Base-by-base conservation (phyloP, 108 stramenopile species). In the Skeletonema menzelii region DNA sequence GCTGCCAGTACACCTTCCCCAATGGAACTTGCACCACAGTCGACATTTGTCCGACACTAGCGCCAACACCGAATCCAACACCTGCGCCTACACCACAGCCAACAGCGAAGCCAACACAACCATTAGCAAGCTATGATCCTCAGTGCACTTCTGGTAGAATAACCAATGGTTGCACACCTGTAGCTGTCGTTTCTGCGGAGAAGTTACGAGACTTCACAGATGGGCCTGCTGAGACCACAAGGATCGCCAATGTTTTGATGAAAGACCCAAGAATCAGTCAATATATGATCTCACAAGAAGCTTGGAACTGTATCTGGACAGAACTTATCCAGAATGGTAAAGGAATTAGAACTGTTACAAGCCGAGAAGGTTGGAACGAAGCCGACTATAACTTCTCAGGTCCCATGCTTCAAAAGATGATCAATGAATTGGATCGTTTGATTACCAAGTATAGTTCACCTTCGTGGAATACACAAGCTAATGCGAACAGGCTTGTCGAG, bases 351-450 rank as follows among this genome's bases (percentile, higher is more conserved):
- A 27, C 31, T 5, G 59, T 59, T 15, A 59, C 30, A 28, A 32
- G 31, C 27, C 59, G 59, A 32, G 59, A 28, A 32, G 59, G 59
- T 11, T 59, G 31, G 30, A 27, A 8, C 22, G 59, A 59, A 32
- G 1, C 44, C 19, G 63, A 64, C 15, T 55, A 64, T 10, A 47
- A 47, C 0, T 55, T 64, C 44, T 64, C 63, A 24, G 49, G 14
- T 5, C 22, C 24, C 15, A 64, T 64, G 63, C 58, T 67, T 11
- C 37, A 40, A n/a, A 56, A 67, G 67, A 67, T 67, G 67, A 59
- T 67, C 59, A 13, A 59, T 0, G 58, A 67, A 46, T 28, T 59
- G n/a, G 42, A 58, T 26, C 67, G 58, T n/a, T 56, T 67, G 27
- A 59, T 67, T 56, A 5, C 6, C 67, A 67, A 67, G 58, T 67